These are phyloP conservation scores for Breviolum minutum DNA, from an alignment of 73 alveolate genomes.

Conservation along the genomic window DNA sequence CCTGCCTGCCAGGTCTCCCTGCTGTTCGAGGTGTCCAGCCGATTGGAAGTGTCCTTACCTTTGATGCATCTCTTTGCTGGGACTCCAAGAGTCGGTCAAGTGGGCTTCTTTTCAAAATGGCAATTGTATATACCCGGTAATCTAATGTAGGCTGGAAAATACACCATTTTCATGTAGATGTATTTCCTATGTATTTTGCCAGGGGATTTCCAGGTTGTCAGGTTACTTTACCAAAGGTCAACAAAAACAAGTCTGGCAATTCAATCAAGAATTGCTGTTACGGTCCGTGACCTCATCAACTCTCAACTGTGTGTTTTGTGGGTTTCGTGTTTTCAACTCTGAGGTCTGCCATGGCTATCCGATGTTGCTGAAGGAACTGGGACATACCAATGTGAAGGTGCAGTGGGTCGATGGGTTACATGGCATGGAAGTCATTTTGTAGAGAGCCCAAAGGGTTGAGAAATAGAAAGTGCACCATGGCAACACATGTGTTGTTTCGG, in stretches of 20 bases:
- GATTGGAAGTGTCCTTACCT: constrained; percentile 55
- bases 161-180: too few relatives aligned
- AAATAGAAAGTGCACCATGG: background rate
- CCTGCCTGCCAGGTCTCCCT: constrained; percentile 15
- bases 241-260: too few relatives aligned
- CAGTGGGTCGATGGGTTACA: background rate
- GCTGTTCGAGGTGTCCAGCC: constrained; percentile 75
- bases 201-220: too few relatives aligned
- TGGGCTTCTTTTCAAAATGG: too few relatives aligned
- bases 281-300: background rate
- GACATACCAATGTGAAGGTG: constrained; percentile 25
- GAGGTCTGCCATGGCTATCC: constrained; percentile 89
- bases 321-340: background rate
- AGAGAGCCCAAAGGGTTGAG: background rate
- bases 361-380: constrained; percentile 44
- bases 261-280: too few relatives aligned
- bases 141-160: background rate
- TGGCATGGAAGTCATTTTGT: background rate
- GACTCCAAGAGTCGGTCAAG: background rate
- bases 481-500: too few relatives aligned
- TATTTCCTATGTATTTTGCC: too few relatives aligned
- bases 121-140: background rate
- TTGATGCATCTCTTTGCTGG: constrained; percentile 50
- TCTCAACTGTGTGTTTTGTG: background rate
- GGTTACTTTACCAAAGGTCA: too few relatives aligned